Evolutionary conservation across 1,139 yeast genomes (phyloP), one percentile per base, ranked within the genome.

Genomic region (Zygoascus sp.): DNA sequence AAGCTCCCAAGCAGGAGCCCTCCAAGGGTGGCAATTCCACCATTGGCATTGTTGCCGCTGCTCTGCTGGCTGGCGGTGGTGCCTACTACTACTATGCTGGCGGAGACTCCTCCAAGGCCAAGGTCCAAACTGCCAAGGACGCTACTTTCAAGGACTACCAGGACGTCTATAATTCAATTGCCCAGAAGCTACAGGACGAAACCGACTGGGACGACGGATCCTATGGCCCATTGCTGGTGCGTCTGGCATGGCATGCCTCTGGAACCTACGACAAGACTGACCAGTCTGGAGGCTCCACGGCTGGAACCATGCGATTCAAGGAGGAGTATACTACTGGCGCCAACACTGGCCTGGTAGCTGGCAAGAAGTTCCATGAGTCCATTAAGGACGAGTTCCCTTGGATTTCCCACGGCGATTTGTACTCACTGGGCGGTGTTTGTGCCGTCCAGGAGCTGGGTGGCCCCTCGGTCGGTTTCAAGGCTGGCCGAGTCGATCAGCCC

Each of bases 401-500:
- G 84, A 65, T 89, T 42, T 79, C 89, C 22, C 75, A 85, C 65
- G 96, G 96, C 61, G 97, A 89, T 66, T 75, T 89, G 61, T 87
- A 84, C 77, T 87, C 96, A 19, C 72, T 89, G 39, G 94, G 83
- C 43, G 96, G 96, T 55, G 95, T 88, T 47, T 78, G 72, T 48
- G 95, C 90, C 9, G 73, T 89, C 48, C 96, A 89, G 70, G 96
- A 87, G 67, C 65, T 83, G 66, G 82, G 82, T 47, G 96, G 97
- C 13, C 96, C 96, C 50, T 82, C 81, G 63, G 76, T 88, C 58
- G 76, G 79, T 48, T 88, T 96, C 96, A 80, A 94, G 72, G 79
- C 92, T 20, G 96, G 96, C 49, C 77, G 96, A 64, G 66, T 67
- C 44, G 84, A 84, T 61, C 64, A 61, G n/a, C 74, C 66, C 39